phyloP scores from a whole-genome alignment of 2,329 filamentous ascomycete genomes.

The Xylariomycetidae sp. region DNA sequence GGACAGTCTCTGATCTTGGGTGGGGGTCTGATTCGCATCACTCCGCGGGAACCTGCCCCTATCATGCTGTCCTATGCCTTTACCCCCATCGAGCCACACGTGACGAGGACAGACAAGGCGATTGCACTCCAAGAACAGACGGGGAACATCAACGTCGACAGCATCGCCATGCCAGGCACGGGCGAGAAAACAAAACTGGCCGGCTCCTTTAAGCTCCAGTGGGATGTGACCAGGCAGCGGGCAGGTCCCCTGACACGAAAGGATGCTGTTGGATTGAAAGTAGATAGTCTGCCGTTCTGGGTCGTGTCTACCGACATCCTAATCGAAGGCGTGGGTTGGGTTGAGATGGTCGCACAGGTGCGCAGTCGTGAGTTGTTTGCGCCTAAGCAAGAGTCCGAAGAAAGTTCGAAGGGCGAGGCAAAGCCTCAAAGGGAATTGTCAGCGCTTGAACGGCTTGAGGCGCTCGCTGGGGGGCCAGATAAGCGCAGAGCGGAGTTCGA shows the following conservation, averaged over 20 bases:
- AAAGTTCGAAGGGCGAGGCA: conserved; percentile 13
- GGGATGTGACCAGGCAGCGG: conserved; percentile 77
- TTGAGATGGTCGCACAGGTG: conserved; percentile 81
- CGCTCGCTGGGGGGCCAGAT: conserved; percentile 6
- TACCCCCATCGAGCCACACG: conserved; percentile 68
- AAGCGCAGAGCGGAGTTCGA: conserved; percentile 7
- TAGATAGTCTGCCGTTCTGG: conserved; percentile 69
- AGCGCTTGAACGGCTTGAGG: conserved; percentile 17
- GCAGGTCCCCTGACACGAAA: conserved; percentile 66
- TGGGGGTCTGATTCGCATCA: conserved; percentile 83
- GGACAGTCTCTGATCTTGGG: conserved; percentile 78
- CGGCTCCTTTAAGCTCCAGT: conserved; percentile 66
- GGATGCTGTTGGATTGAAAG: conserved; percentile 55
- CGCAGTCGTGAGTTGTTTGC: conserved; percentile 48
- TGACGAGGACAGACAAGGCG: conserved; percentile 77
- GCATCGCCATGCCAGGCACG: conserved; percentile 55
- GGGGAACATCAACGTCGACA: conserved; percentile 52
- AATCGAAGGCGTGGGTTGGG: conserved; percentile 88
- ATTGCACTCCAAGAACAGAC: conserved; percentile 62
- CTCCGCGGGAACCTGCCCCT: conserved; percentile 58
- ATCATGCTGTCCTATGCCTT: conserved; percentile 82
- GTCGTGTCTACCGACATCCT: conserved; percentile 79
- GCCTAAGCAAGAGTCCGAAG: conserved; percentile 3
- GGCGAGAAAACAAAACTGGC: conserved; percentile 60
- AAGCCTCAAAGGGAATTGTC: conserved; percentile 12